phyloP scores from a whole-genome alignment of 2,329 filamentous ascomycete genomes.

The Colletotrichum sp. region DNA sequence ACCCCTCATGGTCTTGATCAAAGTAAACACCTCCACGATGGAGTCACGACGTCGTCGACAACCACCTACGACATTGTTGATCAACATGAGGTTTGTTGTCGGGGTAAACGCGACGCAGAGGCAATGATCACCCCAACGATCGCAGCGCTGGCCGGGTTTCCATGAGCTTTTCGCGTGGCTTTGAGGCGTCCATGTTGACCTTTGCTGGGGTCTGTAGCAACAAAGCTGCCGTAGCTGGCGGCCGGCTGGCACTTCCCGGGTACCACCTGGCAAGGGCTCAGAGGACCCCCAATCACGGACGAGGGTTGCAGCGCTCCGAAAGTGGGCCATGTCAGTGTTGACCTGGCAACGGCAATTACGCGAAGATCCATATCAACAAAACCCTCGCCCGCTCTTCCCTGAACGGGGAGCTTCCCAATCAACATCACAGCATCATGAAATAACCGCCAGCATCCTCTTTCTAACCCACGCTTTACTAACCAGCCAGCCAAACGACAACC shows the following conservation, averaged over 20 bases:
- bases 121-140: not conserved
- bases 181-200: not conserved
- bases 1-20: not conserved
- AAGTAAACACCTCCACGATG: not conserved
- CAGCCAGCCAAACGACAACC: not conserved
- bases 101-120: not conserved
- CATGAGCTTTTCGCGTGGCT: not conserved
- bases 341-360: slow-evolving; percentile 17
- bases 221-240: not conserved
- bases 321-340: not conserved
- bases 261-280: not conserved
- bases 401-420: not conserved
- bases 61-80: not conserved
- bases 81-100: not conserved
- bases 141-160: not conserved
- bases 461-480: slow-evolving; percentile 7
- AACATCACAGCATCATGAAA: slow-evolving; percentile 12
- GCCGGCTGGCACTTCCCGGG: not conserved
- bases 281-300: not conserved
- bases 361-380: slow-evolving; percentile 23
- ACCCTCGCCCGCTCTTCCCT: slow-evolving; percentile 15
- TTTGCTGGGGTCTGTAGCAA: not conserved
- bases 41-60: not conserved
- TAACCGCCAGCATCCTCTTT: not conserved
- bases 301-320: slow-evolving; percentile 16